Percentiles rank a stretch among this genome's conserved stretches.
These are phyloP conservation scores for Lentinula sp. DNA, from an alignment of 768 basidiomycete genomes.

Conservation along the genomic window DNA sequence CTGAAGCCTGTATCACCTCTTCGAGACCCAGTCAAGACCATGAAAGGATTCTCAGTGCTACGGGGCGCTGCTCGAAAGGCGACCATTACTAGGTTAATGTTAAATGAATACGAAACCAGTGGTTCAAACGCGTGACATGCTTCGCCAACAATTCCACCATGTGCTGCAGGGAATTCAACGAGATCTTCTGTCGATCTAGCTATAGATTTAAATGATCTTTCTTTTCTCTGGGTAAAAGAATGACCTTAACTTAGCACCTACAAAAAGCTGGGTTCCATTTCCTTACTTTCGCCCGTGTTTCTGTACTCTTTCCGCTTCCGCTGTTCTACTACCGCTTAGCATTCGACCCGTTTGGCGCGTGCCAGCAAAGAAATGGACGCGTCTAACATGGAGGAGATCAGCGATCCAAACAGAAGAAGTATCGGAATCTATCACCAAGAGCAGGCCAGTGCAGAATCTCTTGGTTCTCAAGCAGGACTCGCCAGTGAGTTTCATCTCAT, in stretches of 20 bases:
- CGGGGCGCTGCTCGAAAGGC: too few relatives aligned
- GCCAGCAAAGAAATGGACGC: not conserved
- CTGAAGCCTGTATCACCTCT: too few relatives aligned
- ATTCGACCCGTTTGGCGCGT: not conserved
- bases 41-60: too few relatives aligned
- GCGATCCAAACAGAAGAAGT: slow-evolving; percentile 24
- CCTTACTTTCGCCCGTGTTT: not conserved
- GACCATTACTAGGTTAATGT: too few relatives aligned
- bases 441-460: slow-evolving; percentile 22
- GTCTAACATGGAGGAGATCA: slow-evolving; percentile 25
- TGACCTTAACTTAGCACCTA: not conserved
- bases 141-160: not conserved
- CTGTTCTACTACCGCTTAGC: slow-evolving; percentile 10
- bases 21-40: too few relatives aligned
- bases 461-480: slow-evolving; percentile 25
- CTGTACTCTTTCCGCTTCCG: not conserved
- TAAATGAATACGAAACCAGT: too few relatives aligned
- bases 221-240: not conserved
- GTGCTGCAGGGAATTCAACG: not conserved
- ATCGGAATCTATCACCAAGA: slow-evolving; percentile 27
- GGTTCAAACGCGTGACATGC: not conserved
- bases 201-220: not conserved
- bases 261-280: not conserved
- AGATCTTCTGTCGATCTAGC: not conserved
- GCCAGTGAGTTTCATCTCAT: slow-evolving; percentile 20